Percentiles rank a stretch among this genome's conserved stretches.
Evolutionary conservation across 2,329 filamentous ascomycete genomes (phyloP).

Genomic region (Leptographium wingfieldii): DNA sequence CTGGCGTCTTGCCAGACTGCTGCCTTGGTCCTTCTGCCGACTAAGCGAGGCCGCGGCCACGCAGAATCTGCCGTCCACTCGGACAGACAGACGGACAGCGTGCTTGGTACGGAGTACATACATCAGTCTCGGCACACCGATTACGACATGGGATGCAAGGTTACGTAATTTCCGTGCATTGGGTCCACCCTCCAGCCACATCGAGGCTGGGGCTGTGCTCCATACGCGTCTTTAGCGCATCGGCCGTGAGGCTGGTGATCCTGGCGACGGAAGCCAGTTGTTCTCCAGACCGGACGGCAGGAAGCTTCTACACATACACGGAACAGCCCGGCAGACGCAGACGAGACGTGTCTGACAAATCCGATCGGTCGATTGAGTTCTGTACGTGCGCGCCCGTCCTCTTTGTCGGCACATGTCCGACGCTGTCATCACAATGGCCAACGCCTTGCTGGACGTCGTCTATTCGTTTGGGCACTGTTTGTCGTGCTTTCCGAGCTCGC

Average conservation of each 20-base stretch:
- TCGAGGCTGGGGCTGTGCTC: not conserved
- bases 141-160: too few relatives aligned
- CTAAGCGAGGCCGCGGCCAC: too few relatives aligned
- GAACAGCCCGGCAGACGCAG: not conserved
- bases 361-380: not conserved
- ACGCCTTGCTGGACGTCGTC: conserved; percentile 76
- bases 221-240: not conserved
- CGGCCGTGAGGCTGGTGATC: not conserved
- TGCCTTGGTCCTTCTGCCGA: too few relatives aligned
- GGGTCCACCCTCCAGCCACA: not conserved
- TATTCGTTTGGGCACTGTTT: conserved; percentile 92
- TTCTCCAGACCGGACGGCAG: not conserved
- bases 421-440: conserved; percentile 45
- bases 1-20: too few relatives aligned
- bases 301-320: not conserved
- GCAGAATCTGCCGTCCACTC: too few relatives aligned
- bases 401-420: conserved; percentile 4
- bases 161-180: too few relatives aligned
- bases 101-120: too few relatives aligned
- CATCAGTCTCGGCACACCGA: too few relatives aligned
- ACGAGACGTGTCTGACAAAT: not conserved
- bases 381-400: not conserved
- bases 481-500: conserved; percentile 89
- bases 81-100: too few relatives aligned
- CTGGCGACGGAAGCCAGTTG: not conserved